Evolutionary conservation across 116 monocot genomes (phyloP), one percentile per base, ranked within the genome.

Genomic region (Thalassia testudinum): DNA sequence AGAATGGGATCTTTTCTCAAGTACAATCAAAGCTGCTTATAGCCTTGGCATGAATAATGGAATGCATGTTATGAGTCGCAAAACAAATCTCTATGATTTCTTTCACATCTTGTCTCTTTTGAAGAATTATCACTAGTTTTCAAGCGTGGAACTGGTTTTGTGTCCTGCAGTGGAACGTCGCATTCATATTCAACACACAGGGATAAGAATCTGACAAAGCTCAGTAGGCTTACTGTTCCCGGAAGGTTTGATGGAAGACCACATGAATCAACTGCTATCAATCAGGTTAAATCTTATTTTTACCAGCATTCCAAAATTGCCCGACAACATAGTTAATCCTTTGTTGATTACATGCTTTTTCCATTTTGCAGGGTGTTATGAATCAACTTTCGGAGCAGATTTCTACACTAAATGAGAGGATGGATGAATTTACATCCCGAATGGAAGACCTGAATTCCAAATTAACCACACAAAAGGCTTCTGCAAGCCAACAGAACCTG

Each of bases 371-470:
- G 88, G 83, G 79, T 26, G 60, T 54, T 22, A 63, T 87, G 21
- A 80, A 61, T 52, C 92, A 87, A 45, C 75, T 92, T n/a, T 80
- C 82, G 47, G 97, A 99, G 61, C 97, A 99, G 64, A 86, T 99
- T 56, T 82, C 79, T n/a, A 85, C 82, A 0, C 73, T 99, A 52
- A 99, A 80, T 58, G 97, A 90, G 61, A 74, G 86, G 49, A 78
- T 99, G 79, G 97, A 99, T 54, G 90, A 85, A 68, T 99, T 99
- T 30, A 99, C 79, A 43, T 77, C 79, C 12, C 63, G 75, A 47
- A 78, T 99, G 30, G 97, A 99, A 66, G 82, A 85, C 43, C 60
- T 99, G 0, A 90, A 80, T 65, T 82, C 82, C 14, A 90, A 86
- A 38, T 69, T 84, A 24, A 70, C 34, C 37, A 12, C 49, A 18